These are phyloP conservation scores for Coprinellus aureogranulatus DNA, from an alignment of 768 basidiomycete species.

Conservation along the genomic window DNA sequence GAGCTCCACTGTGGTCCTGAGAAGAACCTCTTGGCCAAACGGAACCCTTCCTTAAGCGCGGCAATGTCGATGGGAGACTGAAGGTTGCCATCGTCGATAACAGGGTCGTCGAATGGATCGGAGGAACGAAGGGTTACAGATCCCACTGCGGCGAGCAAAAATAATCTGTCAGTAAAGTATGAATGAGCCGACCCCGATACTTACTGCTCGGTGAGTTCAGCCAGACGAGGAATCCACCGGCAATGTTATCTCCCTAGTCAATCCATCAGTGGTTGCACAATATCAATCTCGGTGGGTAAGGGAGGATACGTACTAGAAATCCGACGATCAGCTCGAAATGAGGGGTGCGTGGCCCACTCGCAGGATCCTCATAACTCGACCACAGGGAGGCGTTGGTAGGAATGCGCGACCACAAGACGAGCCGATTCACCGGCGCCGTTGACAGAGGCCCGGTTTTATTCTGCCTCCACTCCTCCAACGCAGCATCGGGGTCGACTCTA, in stretches of 20 bases:
- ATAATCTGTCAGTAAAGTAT: neutral
- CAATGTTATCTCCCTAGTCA: neutral
- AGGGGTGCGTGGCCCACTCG: constrained; percentile 20
- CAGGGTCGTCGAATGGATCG: constrained; percentile 7
- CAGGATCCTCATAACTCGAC: constrained; percentile 17
- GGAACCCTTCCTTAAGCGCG: constrained; percentile 8
- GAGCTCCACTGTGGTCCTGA: constrained; percentile 4
- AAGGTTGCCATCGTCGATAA: constrained; percentile 6
- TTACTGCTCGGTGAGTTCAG: neutral
- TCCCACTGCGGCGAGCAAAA: neutral
- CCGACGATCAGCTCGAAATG: constrained; percentile 13
- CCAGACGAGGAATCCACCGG: neutral
- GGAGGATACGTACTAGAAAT: neutral
- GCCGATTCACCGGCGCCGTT: constrained; percentile 16
- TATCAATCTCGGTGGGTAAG: neutral
- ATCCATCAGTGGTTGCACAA: neutral
- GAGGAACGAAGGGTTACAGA: neutral
- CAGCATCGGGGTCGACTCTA: constrained; percentile 10
- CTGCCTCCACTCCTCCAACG: constrained; percentile 20
- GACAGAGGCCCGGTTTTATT: constrained; percentile 20
- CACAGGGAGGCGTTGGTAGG: constrained; percentile 16
- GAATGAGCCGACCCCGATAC: neutral
- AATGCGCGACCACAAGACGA: constrained; percentile 20
- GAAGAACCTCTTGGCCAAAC: constrained; percentile 11
- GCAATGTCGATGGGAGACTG: constrained; percentile 7